Base-by-base conservation (phyloP, 129 eudicot genomes). In the Solidago caesia region DNA sequence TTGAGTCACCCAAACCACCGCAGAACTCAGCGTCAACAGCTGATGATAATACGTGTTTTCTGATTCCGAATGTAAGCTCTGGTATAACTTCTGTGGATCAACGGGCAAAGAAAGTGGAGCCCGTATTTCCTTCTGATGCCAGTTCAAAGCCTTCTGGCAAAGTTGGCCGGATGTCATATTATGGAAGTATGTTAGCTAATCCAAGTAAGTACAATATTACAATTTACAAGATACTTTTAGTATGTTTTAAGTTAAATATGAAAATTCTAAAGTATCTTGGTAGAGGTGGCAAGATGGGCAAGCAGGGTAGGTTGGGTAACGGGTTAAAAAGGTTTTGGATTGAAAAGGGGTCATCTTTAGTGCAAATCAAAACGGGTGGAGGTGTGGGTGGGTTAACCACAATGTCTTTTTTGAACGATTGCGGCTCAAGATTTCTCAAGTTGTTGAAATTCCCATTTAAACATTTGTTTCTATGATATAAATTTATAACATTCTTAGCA, bases 1-100 rank as follows among this genome's bases (percentile, higher is more conserved):
- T 85, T 16, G 99, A 91, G 59, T 94, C 99, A 16, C 88, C 98
- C 15, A 88, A 82, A 25, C 78, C 86, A 4, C 91, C 78, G 67
- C 84, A 77, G 44, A 73, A 84, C 48, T 65, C 85, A 27, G 83
- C 74, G 75, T 81, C 91, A 60, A 87, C 84, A 68, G 82, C 87
- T 4, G 89, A 89, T 44, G 94, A 89, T 77, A 79, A 79, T 41
- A 69, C 82, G 75, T 82, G 96, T 85, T 89, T 74, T 70, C 89
- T 85, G 62, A 85, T 81, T 60, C 81, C 87, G 15, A 90, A 89
- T 75, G 82, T 72, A 21, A 81, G 86, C 73, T 82, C 91, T 1
- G 82, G 73, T 15, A 82, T 87, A 82, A 83, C 55, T 64, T 74
- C 81, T 16, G 65, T 78, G 47, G 94, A 90, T 72, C 81, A 82